Conservation (phyloP, 352 stramenopile genomes). For the Phytophthora colocasiae region DNA sequence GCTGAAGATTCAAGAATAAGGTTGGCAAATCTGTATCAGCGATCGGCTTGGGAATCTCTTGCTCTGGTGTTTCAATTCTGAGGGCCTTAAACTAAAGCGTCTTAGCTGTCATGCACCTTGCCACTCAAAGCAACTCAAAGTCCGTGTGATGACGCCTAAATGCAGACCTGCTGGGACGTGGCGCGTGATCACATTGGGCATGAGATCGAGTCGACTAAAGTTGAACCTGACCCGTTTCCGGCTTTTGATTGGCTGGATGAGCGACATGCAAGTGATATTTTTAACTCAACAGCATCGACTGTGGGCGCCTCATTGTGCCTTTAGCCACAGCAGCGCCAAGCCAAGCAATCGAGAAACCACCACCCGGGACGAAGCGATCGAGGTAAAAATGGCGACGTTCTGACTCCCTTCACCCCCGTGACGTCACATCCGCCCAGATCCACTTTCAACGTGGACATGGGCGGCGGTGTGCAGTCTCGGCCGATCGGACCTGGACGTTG, state of each 20-base stretch:
- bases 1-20: no score
- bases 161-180: constrained; percentile 2
- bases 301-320: constrained; percentile 19
- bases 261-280: no score
- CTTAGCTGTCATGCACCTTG: not conserved
- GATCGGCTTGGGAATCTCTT: no score
- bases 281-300: no score
- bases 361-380: constrained; percentile 11
- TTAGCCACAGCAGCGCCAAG: constrained; percentile 8
- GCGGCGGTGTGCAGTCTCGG: constrained; percentile 33
- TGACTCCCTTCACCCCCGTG: not conserved
- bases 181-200: constrained; percentile 1
- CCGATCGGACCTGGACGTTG: constrained; percentile 30
- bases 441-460: constrained; percentile 34
- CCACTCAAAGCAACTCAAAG: no score
- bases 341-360: constrained; percentile 24
- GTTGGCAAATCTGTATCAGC: no score
- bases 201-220: not conserved
- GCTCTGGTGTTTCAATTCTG: no score
- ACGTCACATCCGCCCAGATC: constrained; percentile 18
- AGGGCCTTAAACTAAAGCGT: not conserved
- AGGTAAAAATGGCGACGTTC: constrained; percentile 29
- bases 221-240: no score
- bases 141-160: constrained; percentile 12
- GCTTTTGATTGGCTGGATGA: no score